These are phyloP conservation scores for Xylaria scruposa DNA, from an alignment of 495 filamentous ascomycete genomes.

Conservation along the genomic window DNA sequence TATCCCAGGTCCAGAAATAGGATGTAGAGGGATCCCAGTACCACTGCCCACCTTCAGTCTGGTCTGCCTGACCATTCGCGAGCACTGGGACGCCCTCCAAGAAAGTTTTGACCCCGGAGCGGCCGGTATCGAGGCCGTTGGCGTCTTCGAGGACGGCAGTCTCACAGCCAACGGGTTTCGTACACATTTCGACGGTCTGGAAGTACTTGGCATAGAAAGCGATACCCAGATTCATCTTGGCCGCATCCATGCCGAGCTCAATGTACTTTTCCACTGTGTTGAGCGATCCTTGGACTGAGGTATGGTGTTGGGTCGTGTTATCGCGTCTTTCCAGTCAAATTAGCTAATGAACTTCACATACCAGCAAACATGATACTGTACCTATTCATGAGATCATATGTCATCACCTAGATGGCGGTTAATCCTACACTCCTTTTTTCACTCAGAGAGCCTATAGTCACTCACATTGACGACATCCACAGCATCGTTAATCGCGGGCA, in stretches of 20 bases:
- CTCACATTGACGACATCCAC: slow-evolving; percentile 68
- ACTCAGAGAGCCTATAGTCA: background rate
- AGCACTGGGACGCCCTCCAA: slow-evolving; percentile 36
- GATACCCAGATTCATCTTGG: slow-evolving; percentile 69
- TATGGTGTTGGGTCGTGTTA: slow-evolving; percentile 63
- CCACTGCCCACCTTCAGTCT: slow-evolving; percentile 63
- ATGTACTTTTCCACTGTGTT: slow-evolving; percentile 61
- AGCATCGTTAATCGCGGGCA: slow-evolving; percentile 63
- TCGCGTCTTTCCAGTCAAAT: slow-evolving; percentile 52
- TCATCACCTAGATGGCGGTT: slow-evolving; percentile 53
- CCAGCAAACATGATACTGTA: slow-evolving; percentile 5
- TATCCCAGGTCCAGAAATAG: slow-evolving; percentile 76
- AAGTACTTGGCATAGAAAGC: slow-evolving; percentile 75
- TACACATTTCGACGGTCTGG: slow-evolving; percentile 52
- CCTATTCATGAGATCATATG: slow-evolving; percentile 71
- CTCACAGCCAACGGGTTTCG: slow-evolving; percentile 61
- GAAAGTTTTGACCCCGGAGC: slow-evolving; percentile 63
- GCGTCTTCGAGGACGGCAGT: slow-evolving; percentile 61
- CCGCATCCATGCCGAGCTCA: slow-evolving; percentile 55
- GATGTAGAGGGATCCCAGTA: slow-evolving; percentile 61
- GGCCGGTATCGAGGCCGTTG: slow-evolving; percentile 63
- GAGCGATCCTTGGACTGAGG: slow-evolving; percentile 57
- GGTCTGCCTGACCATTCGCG: slow-evolving; percentile 53
- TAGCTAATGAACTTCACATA: background rate
- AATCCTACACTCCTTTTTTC: background rate